Conservation (phyloP, 495 filamentous ascomycete genomes). For the Neurospora hispaniola region DNA sequence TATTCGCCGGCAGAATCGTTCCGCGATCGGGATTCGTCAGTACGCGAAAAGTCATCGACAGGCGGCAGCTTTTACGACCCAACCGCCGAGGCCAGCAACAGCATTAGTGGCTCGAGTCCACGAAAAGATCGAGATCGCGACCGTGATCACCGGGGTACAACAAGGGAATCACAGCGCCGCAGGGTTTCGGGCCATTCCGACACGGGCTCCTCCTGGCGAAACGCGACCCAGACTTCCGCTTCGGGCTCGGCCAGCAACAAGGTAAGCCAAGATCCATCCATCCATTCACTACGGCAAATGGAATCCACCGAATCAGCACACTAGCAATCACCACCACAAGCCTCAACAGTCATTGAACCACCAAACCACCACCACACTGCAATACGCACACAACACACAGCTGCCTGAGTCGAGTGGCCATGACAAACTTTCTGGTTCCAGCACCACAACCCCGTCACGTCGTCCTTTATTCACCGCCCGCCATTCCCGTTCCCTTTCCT, state of each 20-base stretch:
- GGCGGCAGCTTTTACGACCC: slow-evolving; percentile 46
- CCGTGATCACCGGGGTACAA: not conserved
- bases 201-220: slow-evolving; percentile 25
- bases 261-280: slow-evolving; percentile 16
- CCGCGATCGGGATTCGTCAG: slow-evolving; percentile 20
- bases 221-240: slow-evolving; percentile 13
- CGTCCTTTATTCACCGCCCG: slow-evolving; percentile 8
- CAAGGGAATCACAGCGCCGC: slow-evolving; percentile 20
- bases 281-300: not conserved
- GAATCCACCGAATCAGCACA: not conserved
- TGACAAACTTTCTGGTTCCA: not conserved
- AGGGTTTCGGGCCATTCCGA: slow-evolving; percentile 27
- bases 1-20: slow-evolving; percentile 14
- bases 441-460: slow-evolving; percentile 4
- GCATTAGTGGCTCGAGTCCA: slow-evolving; percentile 8
- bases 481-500: slow-evolving; percentile 7
- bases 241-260: slow-evolving; percentile 9
- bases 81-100: slow-evolving; percentile 37
- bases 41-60: slow-evolving; percentile 31
- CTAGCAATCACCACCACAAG: not conserved
- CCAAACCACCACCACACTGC: not conserved
- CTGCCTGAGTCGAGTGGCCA: not conserved
- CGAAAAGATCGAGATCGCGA: not conserved
- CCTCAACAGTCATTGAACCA: not conserved
- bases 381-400: not conserved